Base-by-base conservation (phyloP, 345 rosid genomes). In the Eucalyptus curtisii region DNA sequence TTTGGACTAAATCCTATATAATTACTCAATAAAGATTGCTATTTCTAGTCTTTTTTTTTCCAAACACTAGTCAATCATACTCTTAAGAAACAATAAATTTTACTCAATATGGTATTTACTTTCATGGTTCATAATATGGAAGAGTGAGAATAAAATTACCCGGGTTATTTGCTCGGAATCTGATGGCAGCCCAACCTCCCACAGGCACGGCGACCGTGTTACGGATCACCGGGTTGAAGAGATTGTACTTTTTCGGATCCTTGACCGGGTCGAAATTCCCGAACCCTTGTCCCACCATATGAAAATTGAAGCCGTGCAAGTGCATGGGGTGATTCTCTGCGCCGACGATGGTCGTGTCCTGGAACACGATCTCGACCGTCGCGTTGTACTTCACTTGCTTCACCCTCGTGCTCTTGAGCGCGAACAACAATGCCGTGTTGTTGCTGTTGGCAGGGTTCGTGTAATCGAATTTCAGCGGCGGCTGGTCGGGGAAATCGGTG, bases 291-390 rank as follows among this genome's bases (percentile, higher is more conserved):
- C 97, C 98, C 91, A 98, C 7, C 3, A 98, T 96, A 81, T 96
- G 94, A 89, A 98, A 98, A 89, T 98, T 93, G 68, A 92, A 93
- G 5, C 99, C 98, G 48, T 98, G 99, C 20, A 98, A 45, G 57
- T 98, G 99, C 91, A 97, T 97, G 3, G 99, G 99, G 87, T 98
- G 99, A 89, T 87, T 96, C 94, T 98, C 99, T 4, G 89, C 87
- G 1, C 87, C 93, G 2, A 97, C 0, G 48, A 98, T 68, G 11
- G 96, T 96, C 1, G 97, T 96, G 94, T 98, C 93, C 86, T 98
- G 99, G 13, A 96, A 31, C 86, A 98, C 94, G 49, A 97, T 87
- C 90, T 98, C 95, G 87, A 98, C 96, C 20, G 95, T 96, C 17
- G 97, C 13, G 37, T 98, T 97, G 90, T 89, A 98, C 91, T 95